phyloP scores from a whole-genome alignment of 352 stramenopile genomes.

The Phytophthora tubulina region DNA sequence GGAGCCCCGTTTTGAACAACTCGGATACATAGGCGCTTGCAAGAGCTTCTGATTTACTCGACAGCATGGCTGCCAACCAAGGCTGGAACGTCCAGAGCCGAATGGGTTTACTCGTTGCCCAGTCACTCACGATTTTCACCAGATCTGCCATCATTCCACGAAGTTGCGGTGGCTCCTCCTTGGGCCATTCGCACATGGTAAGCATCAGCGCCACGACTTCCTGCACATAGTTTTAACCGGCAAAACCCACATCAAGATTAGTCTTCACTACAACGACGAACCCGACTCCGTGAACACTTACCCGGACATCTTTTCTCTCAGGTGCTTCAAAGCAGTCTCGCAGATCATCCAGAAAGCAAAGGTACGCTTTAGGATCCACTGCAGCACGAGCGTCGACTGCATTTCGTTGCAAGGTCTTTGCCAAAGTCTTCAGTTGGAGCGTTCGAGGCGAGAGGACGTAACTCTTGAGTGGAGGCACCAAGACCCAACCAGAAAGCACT shows the following conservation, averaged over 20 bases:
- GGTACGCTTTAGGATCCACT: conserved; percentile 34
- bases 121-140: conserved; percentile 36
- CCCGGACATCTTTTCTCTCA: conserved; percentile 37
- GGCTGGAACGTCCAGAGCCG: conserved; percentile 46
- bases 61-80: conserved; percentile 43
- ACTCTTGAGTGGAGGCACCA: conserved; percentile 45
- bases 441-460: conserved; percentile 52
- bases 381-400: conserved; percentile 44
- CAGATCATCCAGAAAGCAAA: conserved; percentile 41
- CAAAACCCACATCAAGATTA: not conserved
- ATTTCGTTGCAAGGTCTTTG: conserved; percentile 54
- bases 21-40: conserved; percentile 38
- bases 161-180: conserved; percentile 37
- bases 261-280: not conserved
- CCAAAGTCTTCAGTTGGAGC: conserved; percentile 47
- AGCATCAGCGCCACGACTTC: conserved; percentile 53
- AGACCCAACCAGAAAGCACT: conserved; percentile 46
- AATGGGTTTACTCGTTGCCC: conserved; percentile 34
- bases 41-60: conserved; percentile 33
- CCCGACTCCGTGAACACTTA: conserved; percentile 15
- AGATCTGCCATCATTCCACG: conserved; percentile 40
- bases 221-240: conserved; percentile 17
- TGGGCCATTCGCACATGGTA: conserved; percentile 46
- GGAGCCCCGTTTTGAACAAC: conserved; percentile 46
- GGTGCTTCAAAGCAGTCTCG: conserved; percentile 25